These are phyloP conservation scores for Misopates orontium DNA, from an alignment of 257 asterid genomes.

Conservation along the genomic window DNA sequence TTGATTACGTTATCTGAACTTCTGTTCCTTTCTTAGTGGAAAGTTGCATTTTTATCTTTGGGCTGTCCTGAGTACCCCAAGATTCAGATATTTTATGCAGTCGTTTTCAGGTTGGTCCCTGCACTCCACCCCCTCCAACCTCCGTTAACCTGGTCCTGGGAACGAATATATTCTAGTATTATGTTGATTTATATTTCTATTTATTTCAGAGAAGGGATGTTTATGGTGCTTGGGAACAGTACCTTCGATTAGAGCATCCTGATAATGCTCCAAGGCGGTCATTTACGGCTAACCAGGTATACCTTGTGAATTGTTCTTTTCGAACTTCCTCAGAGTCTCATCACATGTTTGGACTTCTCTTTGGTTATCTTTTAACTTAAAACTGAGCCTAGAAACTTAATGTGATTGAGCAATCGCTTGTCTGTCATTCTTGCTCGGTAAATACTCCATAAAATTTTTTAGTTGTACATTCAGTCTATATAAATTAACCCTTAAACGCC, in stretches of 20 bases:
- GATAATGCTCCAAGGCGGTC: constrained; percentile 84
- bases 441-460: too few species aligned
- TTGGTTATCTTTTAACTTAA: too few species aligned
- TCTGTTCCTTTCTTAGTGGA: constrained; percentile 76
- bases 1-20: constrained; percentile 15
- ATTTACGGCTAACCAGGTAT: constrained; percentile 74
- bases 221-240: too few species aligned
- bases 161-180: too few species aligned
- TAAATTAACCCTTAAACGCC: too few species aligned
- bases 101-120: constrained; percentile 77
- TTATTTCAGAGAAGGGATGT: too few species aligned
- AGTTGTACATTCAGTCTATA: background rate
- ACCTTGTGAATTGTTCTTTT: background rate
- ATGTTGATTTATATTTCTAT: too few species aligned
- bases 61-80: constrained; percentile 96
- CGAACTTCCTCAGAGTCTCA: too few species aligned
- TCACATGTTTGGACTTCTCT: too few species aligned
- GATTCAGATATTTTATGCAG: constrained; percentile 76
- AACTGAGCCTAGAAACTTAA: background rate
- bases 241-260: too few species aligned
- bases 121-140: background rate
- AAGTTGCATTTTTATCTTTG: constrained; percentile 86
- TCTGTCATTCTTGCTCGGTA: too few species aligned
- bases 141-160: background rate
- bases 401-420: too few species aligned